phyloP scores from a whole-genome alignment of 1,139 yeast genomes.

The Yamadazyma songkhlaensis region DNA sequence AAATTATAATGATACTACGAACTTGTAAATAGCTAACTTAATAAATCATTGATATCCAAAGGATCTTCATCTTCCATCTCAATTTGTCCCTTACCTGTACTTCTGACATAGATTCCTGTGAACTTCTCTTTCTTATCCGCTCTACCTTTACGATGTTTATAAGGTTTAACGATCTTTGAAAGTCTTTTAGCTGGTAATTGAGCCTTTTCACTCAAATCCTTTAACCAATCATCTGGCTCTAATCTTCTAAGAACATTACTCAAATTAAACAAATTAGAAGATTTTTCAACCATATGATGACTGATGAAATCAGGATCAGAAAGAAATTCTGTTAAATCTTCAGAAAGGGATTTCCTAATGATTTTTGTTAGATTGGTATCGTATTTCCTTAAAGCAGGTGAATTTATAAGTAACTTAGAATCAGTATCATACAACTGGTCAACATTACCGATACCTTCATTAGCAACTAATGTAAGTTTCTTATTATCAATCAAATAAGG shows the following conservation, averaged over 20 bases:
- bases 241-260: constrained; percentile 22
- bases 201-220: constrained; percentile 13
- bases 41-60: constrained; percentile 29
- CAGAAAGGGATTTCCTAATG: constrained; percentile 23
- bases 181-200: constrained; percentile 17
- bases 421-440: constrained; percentile 10
- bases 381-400: constrained; percentile 32
- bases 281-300: constrained; percentile 18
- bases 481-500: constrained; percentile 13
- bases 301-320: constrained; percentile 26
- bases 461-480: constrained; percentile 11
- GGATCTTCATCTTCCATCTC: constrained; percentile 30
- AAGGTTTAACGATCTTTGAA: constrained; percentile 11
- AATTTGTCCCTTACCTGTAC: constrained; percentile 18
- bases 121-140: constrained; percentile 12
- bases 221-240: constrained; percentile 18
- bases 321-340: constrained; percentile 20
- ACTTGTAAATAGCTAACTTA: constrained; percentile 5
- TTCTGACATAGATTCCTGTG: constrained; percentile 6
- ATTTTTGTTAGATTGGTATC: constrained; percentile 24
- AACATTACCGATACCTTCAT: constrained; percentile 9
- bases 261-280: constrained; percentile 29
- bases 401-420: constrained; percentile 21
- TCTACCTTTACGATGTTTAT: constrained; percentile 11
- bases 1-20: constrained; percentile 21